Conservation (phyloP, 148 eudicot genomes). For the Nepenthes mirabilis region DNA sequence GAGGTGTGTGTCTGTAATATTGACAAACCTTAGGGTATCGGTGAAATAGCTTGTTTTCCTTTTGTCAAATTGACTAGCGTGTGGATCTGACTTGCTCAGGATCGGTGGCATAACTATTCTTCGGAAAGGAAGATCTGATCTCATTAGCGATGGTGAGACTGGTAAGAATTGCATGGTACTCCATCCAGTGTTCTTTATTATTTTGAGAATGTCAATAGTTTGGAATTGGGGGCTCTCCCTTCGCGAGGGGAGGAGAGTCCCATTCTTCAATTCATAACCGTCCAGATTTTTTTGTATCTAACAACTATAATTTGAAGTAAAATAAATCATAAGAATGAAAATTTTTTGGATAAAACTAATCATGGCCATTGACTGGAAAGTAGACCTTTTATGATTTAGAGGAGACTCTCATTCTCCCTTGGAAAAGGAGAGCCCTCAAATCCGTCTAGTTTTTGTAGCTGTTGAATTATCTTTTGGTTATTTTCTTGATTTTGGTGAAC, state of each 20-base stretch:
- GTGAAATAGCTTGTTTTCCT: background rate
- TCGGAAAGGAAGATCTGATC: slow-evolving; percentile 79
- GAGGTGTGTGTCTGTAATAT: background rate
- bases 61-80: slow-evolving; percentile 1
- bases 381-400: too few relatives aligned
- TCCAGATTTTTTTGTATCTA: too few relatives aligned
- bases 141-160: slow-evolving; percentile 65
- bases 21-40: background rate
- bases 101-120: slow-evolving; percentile 75
- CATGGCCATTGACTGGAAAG: too few relatives aligned
- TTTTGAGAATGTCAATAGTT: background rate
- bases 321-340: background rate
- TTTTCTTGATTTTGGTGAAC: background rate
- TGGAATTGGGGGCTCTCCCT: too few relatives aligned
- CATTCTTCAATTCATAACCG: background rate
- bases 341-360: background rate
- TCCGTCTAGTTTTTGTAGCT: background rate
- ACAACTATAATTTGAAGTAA: too few relatives aligned
- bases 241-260: too few relatives aligned
- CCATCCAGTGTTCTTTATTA: background rate
- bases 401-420: too few relatives aligned
- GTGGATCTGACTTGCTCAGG: slow-evolving; percentile 31
- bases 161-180: slow-evolving; percentile 13
- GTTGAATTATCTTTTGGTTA: background rate
- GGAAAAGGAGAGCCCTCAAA: too few relatives aligned